Evolutionary conservation across 1,284 basidiomycete species (phyloP), one percentile per base, ranked within the genome.

Genomic region (Tylopilus sp.): DNA sequence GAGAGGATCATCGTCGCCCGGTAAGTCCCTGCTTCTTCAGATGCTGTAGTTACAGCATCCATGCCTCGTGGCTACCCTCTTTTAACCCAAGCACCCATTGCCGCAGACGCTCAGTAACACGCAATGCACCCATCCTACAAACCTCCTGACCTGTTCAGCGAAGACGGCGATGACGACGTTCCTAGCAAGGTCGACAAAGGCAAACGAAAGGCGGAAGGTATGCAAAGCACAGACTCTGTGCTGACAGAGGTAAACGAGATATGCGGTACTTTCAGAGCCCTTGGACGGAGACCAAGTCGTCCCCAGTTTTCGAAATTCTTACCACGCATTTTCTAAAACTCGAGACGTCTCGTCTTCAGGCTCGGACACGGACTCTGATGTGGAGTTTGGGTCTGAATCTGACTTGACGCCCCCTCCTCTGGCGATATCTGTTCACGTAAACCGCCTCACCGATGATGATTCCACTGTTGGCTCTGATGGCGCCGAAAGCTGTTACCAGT

Each of bases 161-260:
- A 44, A 5, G 28, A 46, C 7, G 15, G 38, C 14, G 18, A 57
- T n/a, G 2, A 1, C 8, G 36, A 50, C 26, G 10, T 34, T 41
- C 21, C 56, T 15, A 47, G 18, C 2, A 52, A 29, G 12, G 3
- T 53, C 9, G 62, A 62, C 35, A 64, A 65, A 38, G 63, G 58
- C 4, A 62, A 63, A 34, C 43, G n/a, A 51, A 62, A 48, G 30
- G 62, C 56, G 0, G 34, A 57, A 24, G 62, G 64, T 54, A 14
- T n/a, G 47, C 37, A 8, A 45, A 2, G 7, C 36, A 6, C 11
- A 2, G 7, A 28, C 14, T 15, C 7, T 2, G 24, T 29, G 21
- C 30, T 0, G 21, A 8, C 28, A 28, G 3, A 26, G 5, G 24
- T 45, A n/a, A 41, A 12, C 57, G 6, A 2, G 9, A n/a, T 35